Conservation (phyloP, 1,139 yeast species). For the Candida glucosophila region DNA sequence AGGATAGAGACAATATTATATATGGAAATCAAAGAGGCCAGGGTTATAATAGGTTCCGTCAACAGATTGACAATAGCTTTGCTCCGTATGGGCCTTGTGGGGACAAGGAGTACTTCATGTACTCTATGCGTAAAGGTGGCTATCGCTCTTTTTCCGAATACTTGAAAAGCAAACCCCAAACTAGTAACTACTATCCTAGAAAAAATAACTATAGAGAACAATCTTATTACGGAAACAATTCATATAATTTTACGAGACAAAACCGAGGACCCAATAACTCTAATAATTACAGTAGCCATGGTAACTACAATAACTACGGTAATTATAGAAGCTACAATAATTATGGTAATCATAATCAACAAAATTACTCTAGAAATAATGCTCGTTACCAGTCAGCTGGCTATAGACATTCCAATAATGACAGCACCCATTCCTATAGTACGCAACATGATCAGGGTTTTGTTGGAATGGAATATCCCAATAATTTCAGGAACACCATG, state of each 20-base stretch:
- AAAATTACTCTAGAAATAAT: slow-evolving; percentile 7
- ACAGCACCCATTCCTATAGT: no score
- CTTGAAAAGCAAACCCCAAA: slow-evolving; percentile 7
- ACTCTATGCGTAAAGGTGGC: slow-evolving; percentile 34
- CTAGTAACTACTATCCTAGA: no score
- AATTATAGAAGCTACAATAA: slow-evolving; percentile 10
- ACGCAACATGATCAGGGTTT: no score
- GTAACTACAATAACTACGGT: slow-evolving; percentile 8
- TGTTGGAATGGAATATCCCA: no score
- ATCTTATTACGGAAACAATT: slow-evolving; percentile 2
- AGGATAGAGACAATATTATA: slow-evolving; percentile 58
- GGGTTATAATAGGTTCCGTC: slow-evolving; percentile 23
- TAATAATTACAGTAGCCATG: slow-evolving; percentile 5
- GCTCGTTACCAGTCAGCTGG: no score
- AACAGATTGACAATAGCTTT: slow-evolving; percentile 29
- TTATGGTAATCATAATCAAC: slow-evolving; percentile 4
- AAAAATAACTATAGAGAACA: slow-evolving; percentile 7
- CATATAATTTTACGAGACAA: slow-evolving; percentile 6
- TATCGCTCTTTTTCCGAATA: slow-evolving; percentile 24
- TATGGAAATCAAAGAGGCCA: slow-evolving; percentile 26
- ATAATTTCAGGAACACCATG: no score
- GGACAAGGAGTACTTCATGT: slow-evolving; percentile 21
- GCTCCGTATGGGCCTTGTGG: slow-evolving; percentile 37
- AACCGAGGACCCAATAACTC: slow-evolving; percentile 5
- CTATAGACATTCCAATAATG: no score